A percentile compares a stretch with the other conserved stretches of the same genome.
These are phyloP conservation scores for Schwanniomyces occidentalis DNA, from an alignment of 805 yeast genomes.

Conservation along the genomic window DNA sequence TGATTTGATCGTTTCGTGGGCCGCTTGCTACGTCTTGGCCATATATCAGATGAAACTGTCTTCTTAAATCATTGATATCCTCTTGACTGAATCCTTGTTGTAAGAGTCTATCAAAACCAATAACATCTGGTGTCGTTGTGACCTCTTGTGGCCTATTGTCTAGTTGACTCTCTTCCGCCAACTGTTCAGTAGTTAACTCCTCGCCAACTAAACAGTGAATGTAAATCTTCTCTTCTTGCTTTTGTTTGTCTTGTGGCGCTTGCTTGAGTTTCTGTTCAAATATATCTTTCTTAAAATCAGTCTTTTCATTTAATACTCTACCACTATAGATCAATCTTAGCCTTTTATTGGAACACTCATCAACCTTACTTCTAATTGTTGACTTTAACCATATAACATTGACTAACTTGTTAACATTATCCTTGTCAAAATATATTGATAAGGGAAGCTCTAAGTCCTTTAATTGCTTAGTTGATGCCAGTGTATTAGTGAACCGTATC, in stretches of 20 bases:
- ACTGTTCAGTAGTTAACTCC: conserved; percentile 51
- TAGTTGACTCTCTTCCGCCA: conserved; percentile 57
- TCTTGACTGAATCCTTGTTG: conserved; percentile 81
- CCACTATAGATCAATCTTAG: conserved; percentile 72
- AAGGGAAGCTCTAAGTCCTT: conserved; percentile 31
- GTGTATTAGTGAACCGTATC: conserved; percentile 32
- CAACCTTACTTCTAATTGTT: conserved; percentile 26
- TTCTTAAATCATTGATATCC: conserved; percentile 70
- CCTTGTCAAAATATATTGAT: conserved; percentile 25
- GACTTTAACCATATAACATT: conserved; percentile 31
- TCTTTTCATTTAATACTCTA: conserved; percentile 55
- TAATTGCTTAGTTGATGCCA: conserved; percentile 16
- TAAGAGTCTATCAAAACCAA: conserved; percentile 82
- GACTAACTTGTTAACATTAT: conserved; percentile 31
- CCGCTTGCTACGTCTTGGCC: conserved; percentile 40
- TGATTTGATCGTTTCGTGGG: conserved; percentile 20
- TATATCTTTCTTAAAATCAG: conserved; percentile 55
- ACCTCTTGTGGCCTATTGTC: conserved; percentile 52
- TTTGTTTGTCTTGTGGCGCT: neutral
- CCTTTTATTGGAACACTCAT: conserved; percentile 41
- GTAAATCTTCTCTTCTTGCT: conserved; percentile 44
- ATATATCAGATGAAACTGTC: conserved; percentile 72
- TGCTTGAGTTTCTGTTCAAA: conserved; percentile 28
- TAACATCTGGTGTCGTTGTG: conserved; percentile 62
- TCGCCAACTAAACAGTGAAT: conserved; percentile 83